Base-by-base conservation (phyloP, 2,329 filamentous ascomycete genomes). In the Xylaria sp. region DNA sequence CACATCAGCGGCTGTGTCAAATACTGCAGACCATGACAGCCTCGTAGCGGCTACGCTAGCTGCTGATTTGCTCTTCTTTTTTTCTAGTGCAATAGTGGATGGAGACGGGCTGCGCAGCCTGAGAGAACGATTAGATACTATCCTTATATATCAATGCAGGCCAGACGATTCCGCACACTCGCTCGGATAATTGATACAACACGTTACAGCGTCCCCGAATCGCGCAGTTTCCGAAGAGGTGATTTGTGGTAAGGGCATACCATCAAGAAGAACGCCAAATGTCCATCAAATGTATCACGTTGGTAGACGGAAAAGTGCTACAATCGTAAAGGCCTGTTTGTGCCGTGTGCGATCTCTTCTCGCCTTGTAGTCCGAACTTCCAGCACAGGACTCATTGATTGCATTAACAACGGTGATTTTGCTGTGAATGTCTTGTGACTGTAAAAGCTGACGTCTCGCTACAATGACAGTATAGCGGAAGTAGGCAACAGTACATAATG, bases 1-100 rank as follows among this genome's bases (percentile, higher is more conserved):
- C 55, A 97, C 86, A 79, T 97, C 92, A 38, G 94, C 92, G 23
- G 86, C 85, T 11, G 92, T 91, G 76, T 98, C 92, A 55, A 97
- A 78, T 55, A 91, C 83, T 69, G 90, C 89, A 45, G 82, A 75
- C 86, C 89, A 91, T 53, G 89, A 89, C 76, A 96, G 96, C 12
- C 83, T 84, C 42, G 87, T 79, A 49, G 88, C 84, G 71, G 94
- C 90, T 42, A 92, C 83, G 60, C 89, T 87, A 17, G 83, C 88
- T 33, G 91, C 84, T 19, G 89, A 85, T 74, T 89, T 92, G 71
- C 90, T 86, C 78, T 94, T 95, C 78, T 93, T 85, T 80, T 92
- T 92, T 75, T 94, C 90, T 60, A 86, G 75, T 45, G 82, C 79
- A 61, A 81, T 79, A 70, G 82, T 79, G 45, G 81, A 76, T 46